These are phyloP conservation scores for Rhytidhysteron rufulum DNA, from an alignment of 2,329 filamentous ascomycete species.

Conservation along the genomic window DNA sequence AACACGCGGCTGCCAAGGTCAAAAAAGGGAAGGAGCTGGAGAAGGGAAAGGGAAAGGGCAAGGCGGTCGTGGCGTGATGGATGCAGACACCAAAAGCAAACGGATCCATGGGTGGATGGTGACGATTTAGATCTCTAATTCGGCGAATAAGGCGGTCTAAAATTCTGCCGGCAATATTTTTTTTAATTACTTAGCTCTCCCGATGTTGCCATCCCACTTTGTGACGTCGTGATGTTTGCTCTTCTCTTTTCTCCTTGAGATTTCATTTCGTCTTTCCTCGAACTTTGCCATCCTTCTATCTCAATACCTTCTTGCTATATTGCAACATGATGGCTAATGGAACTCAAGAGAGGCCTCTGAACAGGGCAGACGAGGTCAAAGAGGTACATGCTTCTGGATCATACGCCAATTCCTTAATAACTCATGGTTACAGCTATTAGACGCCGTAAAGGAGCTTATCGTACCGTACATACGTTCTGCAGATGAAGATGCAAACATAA, in stretches of 20 bases:
- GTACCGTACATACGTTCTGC: conserved; percentile 68
- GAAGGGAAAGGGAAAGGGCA: conserved; percentile 18
- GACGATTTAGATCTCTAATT: conserved; percentile 22
- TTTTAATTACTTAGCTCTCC: conserved; percentile 6
- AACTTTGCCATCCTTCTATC: background rate
- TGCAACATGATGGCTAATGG: conserved; percentile 19
- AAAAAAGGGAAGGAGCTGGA: conserved; percentile 20
- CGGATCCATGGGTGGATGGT: background rate
- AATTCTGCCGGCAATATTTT: conserved; percentile 15
- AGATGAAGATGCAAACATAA: conserved; percentile 57
- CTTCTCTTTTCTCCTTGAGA: background rate
- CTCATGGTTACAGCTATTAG: conserved; percentile 55
- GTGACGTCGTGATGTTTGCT: background rate
- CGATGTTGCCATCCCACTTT: conserved; percentile 10
- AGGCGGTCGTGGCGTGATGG: conserved; percentile 21
- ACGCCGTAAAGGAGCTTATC: conserved; percentile 63
- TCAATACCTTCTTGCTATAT: background rate
- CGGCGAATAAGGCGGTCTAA: conserved; percentile 10
- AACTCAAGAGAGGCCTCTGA: conserved; percentile 17
- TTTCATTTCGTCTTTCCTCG: background rate
- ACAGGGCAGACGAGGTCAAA: conserved; percentile 35
- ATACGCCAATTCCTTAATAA: background rate
- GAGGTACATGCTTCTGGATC: conserved; percentile 30
- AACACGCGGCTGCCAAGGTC: conserved; percentile 46
- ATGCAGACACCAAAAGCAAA: background rate